Evolutionary conservation across 257 asterid genomes (phyloP), one percentile per base, ranked within the genome.

Genomic region (Mitragyna speciosa): DNA sequence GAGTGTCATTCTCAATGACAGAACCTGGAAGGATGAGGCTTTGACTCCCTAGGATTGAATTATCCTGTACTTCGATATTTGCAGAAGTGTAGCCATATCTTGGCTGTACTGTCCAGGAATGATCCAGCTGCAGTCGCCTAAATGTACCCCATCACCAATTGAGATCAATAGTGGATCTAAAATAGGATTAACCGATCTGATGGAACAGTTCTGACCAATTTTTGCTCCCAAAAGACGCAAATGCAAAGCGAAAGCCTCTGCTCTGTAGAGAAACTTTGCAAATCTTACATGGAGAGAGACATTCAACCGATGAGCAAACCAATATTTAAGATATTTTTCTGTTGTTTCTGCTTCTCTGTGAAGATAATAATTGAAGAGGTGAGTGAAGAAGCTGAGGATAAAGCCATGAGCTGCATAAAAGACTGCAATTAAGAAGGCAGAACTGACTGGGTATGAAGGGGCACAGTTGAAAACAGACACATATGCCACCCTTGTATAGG

Each of bases 101-200:
- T 82, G 61, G 78, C 87, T 78, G 75, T 89, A 85, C 76, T 82
- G 85, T 68, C 92, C 89, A 0, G 93, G 77, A 61, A 85, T 65
- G 28, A 90, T 72, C 22, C 87, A 83, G 83, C 94, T 90, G 78
- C 87, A 87, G 79, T 92, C 97, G 0, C 97, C 97, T 65, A 92
- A 79, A 69, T 92, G 94, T 22, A 90, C 92, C 10, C 97, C 94
- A 76, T 91, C 78, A 7, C 85, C 91, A 17, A 90, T 80, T 48
- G 93, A 84, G 61, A 92, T 28, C 31, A 84, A 85, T 24, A 78
- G 78, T 19, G 97, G 94, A 71, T 86, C 88, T 11, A 84, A 73
- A 14, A 90, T 84, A 6, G 93, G 92, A 28, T 90, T 92, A 76
- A 89, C 90, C 86, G 94, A 88, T 84, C 97, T 84, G 68, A 92